phyloP scores from a whole-genome alignment of 495 filamentous ascomycete genomes.

The Daldinia decipiens region DNA sequence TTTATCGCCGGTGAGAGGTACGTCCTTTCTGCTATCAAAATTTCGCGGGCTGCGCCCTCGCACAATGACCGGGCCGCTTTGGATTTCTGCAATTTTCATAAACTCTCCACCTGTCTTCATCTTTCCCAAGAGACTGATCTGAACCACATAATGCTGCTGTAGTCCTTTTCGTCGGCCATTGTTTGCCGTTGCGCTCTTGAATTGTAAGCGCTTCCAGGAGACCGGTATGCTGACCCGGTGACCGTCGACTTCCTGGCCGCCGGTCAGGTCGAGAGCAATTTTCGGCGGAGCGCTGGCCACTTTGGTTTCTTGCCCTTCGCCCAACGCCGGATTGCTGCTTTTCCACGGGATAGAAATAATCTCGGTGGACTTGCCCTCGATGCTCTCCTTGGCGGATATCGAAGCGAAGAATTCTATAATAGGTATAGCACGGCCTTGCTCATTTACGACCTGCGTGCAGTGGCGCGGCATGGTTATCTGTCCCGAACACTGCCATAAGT shows the following conservation, averaged over 20 bases:
- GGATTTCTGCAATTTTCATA: constrained; percentile 69
- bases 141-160: constrained; percentile 76
- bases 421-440: constrained; percentile 78
- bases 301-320: constrained; percentile 60
- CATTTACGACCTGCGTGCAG: constrained; percentile 77
- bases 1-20: constrained; percentile 66
- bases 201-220: constrained; percentile 91
- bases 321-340: constrained; percentile 70
- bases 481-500: constrained; percentile 89
- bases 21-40: constrained; percentile 74
- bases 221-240: constrained; percentile 82
- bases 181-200: constrained; percentile 90
- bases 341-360: constrained; percentile 96
- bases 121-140: constrained; percentile 69
- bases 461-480: constrained; percentile 79
- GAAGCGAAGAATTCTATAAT: constrained; percentile 79
- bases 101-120: constrained; percentile 67
- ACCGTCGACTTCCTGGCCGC: constrained; percentile 73
- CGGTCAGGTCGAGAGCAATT: constrained; percentile 77
- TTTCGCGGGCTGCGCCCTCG: constrained; percentile 73
- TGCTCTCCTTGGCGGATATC: constrained; percentile 88
- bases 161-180: constrained; percentile 77
- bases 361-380: constrained; percentile 87
- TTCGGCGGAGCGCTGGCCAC: constrained; percentile 60
- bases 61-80: constrained; percentile 74